Base-by-base conservation (phyloP, 257 asterid species). In the Solanum verrucosum region DNA sequence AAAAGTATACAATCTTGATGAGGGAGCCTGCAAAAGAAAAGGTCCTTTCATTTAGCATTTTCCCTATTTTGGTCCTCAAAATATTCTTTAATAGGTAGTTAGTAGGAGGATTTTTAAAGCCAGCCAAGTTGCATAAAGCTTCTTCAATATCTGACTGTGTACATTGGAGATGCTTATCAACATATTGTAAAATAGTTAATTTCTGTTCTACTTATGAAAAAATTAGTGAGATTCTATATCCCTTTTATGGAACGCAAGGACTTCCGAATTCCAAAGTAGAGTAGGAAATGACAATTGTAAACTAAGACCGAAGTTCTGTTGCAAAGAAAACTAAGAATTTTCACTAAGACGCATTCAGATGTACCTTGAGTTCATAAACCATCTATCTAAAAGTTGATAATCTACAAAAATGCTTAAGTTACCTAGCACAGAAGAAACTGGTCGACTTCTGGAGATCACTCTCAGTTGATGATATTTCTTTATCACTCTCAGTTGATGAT, bases 1-100 rank as follows among this genome's bases (percentile, higher is more conserved):
- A 92, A 91, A 96, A 93, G 93, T 93, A 96, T 56, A 93, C 98
- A 90, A 95, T 86, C 93, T 96, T 96, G 90, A 96, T 90, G 34
- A 96, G 96, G 87, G 99, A 87, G 79, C 99, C 99, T 96, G 88
- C 74, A 88, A 14, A 88, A 77, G 83, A 52, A 35, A 84, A 84
- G 72, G 63, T 52, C 23, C 60, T 56, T 33, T 56, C 31, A 72
- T 46, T 86, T 27, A 59, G 72, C 56, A 87, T 25, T 74, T 40
- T 21, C 8, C 37, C 86, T 29, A 35, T 87, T 52, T 6, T 40
- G 84, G 49, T 74, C 72, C n/a, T 56, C 70, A 44, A 74, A 9
- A 44, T 27, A 72, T 49, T 20, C 65, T 63, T 18, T 38, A 35
- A 27, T 18, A 84, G 33, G 46, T 44, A 31, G 42, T 73, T 35